Evolutionary conservation across 805 yeast genomes (phyloP).

Genomic region (Pichia pseudocactophila): DNA sequence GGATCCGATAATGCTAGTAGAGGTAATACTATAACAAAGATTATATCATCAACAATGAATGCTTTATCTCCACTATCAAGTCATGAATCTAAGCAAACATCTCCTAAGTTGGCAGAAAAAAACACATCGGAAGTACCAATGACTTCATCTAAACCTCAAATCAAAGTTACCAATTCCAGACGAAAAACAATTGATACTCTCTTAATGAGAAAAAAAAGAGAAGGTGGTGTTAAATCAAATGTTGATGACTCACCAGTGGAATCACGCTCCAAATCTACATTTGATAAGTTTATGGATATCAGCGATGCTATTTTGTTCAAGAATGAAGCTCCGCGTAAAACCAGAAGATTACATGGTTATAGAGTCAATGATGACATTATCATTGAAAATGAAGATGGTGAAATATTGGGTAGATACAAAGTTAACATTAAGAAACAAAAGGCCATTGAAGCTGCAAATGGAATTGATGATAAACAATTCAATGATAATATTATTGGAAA

Average conservation of each 20-base stretch:
- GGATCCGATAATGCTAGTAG: not conserved
- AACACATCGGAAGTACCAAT: not conserved
- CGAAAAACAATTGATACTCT: not conserved
- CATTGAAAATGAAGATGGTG: constrained; percentile 90
- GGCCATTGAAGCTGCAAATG: constrained; percentile 5
- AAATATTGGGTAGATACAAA: constrained; percentile 72
- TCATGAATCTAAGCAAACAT: not conserved
- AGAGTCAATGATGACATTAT: constrained; percentile 69
- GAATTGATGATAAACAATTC: constrained; percentile 5
- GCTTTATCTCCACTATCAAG: not conserved
- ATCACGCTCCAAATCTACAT: constrained; percentile 1
- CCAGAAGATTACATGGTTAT: constrained; percentile 51
- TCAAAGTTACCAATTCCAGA: not conserved
- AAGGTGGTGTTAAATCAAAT: no score
- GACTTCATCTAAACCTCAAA: not conserved
- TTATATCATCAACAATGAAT: constrained; percentile 10
- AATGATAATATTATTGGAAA: constrained; percentile 11
- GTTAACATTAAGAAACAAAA: constrained; percentile 40
- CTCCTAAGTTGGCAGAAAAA: not conserved
- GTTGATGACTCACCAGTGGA: not conserved
- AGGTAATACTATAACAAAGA: constrained; percentile 6
- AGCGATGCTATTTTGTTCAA: constrained; percentile 7
- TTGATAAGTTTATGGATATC: constrained; percentile 6
- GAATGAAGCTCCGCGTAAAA: constrained; percentile 5
- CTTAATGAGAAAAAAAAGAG: not conserved